These are phyloP conservation scores for Neocallimastix lanati DNA, from an alignment of 192 early-diverging fungal species.

Conservation along the genomic window DNA sequence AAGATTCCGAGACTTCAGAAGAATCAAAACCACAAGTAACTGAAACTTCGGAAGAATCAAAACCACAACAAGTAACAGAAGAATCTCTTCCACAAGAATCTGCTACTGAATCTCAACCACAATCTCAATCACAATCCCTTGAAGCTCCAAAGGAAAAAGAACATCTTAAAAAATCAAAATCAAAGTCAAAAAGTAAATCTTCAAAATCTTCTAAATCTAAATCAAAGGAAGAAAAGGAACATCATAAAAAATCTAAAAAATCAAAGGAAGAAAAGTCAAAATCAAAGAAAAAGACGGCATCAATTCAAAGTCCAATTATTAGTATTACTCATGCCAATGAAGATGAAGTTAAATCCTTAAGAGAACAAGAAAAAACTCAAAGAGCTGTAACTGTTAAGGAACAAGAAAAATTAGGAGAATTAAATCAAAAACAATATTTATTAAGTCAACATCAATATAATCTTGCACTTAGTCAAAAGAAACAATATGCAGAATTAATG, in stretches of 20 bases:
- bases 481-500: not conserved
- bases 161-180: not conserved
- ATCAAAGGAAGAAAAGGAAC: not conserved
- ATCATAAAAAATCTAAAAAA: too few species aligned
- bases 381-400: not conserved
- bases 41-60: too few species aligned
- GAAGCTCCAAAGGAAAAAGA: too few species aligned
- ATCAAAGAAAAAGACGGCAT: too few species aligned
- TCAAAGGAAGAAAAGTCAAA: not conserved
- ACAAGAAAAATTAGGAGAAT: not conserved
- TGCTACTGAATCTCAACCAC: too few species aligned
- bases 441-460: not conserved
- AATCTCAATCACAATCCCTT: too few species aligned
- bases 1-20: too few species aligned
- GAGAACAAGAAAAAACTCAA: not conserved
- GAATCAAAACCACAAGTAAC: too few species aligned
- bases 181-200: too few species aligned
- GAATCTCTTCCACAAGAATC: too few species aligned
- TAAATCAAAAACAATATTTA: not conserved
- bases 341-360: not conserved
- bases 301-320: too few species aligned
- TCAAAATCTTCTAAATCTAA: not conserved
- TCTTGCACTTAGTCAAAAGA: not conserved
- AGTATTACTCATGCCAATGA: not conserved
- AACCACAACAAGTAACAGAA: too few species aligned